Conservation (phyloP, 352 stramenopile genomes). For the Globisporangium carolinianum region DNA sequence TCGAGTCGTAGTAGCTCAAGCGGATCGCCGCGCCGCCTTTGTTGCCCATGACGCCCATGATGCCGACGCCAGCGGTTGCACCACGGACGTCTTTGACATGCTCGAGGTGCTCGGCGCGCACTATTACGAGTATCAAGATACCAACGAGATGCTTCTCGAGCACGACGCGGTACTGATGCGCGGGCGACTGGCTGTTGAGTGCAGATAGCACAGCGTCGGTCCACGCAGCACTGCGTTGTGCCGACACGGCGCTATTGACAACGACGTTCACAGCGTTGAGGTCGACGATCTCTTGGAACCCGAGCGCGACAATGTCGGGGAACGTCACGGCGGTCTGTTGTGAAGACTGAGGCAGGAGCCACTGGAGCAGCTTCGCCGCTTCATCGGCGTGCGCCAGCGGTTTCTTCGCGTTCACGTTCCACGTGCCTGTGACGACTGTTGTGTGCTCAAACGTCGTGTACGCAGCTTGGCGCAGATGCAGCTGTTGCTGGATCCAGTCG, state of each 20-base stretch:
- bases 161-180: conserved; percentile 62
- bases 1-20: conserved; percentile 96
- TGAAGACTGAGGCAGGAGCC: conserved; percentile 26
- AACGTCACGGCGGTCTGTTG: conserved; percentile 3
- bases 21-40: conserved; percentile 96
- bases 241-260: conserved; percentile 92
- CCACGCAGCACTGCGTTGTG: conserved; percentile 86
- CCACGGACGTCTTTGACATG: conserved; percentile 86
- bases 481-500: conserved; percentile 83
- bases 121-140: conserved; percentile 96
- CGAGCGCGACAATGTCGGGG: conserved; percentile 65
- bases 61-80: conserved; percentile 91
- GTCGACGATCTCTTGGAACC: conserved; percentile 99
- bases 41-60: conserved; percentile 99
- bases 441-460: conserved; percentile 68
- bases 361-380: conserved; percentile 53
- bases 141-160: conserved; percentile 95
- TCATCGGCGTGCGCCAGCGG: conserved; percentile 54
- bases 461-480: conserved; percentile 42
- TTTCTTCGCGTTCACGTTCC: conserved; percentile 99
- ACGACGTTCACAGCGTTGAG: conserved; percentile 99
- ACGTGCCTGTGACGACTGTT: conserved; percentile 87
- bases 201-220: conserved; percentile 86
- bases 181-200: conserved; percentile 69
- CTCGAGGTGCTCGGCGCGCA: conserved; percentile 65